phyloP scores from a whole-genome alignment of 139 green algal species.

The Micromonas commoda region DNA sequence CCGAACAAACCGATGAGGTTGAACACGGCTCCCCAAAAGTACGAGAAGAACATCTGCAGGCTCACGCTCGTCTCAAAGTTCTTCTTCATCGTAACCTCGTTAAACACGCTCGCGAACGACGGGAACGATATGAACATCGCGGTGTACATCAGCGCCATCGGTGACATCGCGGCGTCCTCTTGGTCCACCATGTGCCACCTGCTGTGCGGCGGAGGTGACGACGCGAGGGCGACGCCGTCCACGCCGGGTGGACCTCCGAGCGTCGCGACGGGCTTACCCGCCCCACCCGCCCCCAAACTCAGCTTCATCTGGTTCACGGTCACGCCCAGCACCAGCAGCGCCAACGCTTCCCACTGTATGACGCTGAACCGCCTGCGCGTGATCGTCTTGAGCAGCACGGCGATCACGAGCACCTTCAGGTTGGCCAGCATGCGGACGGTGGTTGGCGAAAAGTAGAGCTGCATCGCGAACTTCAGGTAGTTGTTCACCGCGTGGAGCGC shows the following conservation, averaged over 20 bases:
- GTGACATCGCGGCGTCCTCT: too few relatives aligned
- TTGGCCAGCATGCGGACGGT: constrained; percentile 97
- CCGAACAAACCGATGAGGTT: constrained; percentile 62
- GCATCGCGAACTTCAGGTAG: constrained; percentile 93
- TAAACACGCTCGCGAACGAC: constrained; percentile 83
- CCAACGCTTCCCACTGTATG: constrained; percentile 85
- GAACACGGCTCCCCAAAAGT: constrained; percentile 84
- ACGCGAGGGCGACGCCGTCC: too few relatives aligned
- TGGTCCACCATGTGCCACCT: neutral
- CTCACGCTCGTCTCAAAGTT: constrained; percentile 92
- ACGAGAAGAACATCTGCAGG: constrained; percentile 96
- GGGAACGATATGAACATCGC: constrained; percentile 59
- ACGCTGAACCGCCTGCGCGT: constrained; percentile 38
- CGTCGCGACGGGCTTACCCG: constrained; percentile 8
- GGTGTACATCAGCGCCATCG: constrained; percentile 39
- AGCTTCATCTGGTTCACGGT: constrained; percentile 96
- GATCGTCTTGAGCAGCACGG: constrained; percentile 77
- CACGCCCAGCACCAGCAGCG: constrained; percentile 88
- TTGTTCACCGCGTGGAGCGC: constrained; percentile 93
- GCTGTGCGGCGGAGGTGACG: neutral
- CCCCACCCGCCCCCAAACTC: too few relatives aligned
- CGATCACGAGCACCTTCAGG: constrained; percentile 81
- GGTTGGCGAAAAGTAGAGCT: constrained; percentile 89
- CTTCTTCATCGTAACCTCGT: constrained; percentile 89
- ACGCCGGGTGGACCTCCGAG: neutral